Percentiles rank a stretch among this genome's conserved stretches.
Evolutionary conservation across 768 basidiomycete genomes (phyloP).

Genomic region (Suillus ampliporus): DNA sequence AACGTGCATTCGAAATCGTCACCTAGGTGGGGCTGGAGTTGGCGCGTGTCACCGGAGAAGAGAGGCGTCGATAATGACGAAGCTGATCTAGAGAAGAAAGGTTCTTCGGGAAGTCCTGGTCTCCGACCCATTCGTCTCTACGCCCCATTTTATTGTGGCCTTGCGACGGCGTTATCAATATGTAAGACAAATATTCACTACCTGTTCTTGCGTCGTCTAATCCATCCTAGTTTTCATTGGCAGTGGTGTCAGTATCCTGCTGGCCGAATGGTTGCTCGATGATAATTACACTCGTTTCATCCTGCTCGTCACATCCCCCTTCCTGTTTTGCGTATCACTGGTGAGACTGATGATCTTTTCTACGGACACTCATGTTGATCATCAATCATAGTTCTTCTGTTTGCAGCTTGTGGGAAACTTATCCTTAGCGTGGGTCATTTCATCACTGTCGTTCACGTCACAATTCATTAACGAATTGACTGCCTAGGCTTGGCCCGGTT

Average conservation of each 20-base stretch:
- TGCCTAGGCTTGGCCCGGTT: slow-evolving; percentile 73
- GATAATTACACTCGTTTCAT: slow-evolving; percentile 63
- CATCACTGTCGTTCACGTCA: slow-evolving; percentile 7
- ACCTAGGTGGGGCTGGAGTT: slow-evolving; percentile 45
- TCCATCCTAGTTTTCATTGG: slow-evolving; percentile 66
- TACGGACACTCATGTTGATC: slow-evolving; percentile 15
- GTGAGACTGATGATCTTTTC: slow-evolving; percentile 44
- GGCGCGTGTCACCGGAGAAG: slow-evolving; percentile 47
- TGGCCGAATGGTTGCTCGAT: slow-evolving; percentile 77
- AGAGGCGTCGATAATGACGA: slow-evolving; percentile 1
- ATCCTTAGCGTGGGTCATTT: slow-evolving; percentile 57
- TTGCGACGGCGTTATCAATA: slow-evolving; percentile 63
- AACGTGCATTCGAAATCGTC: background rate
- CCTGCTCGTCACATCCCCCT: slow-evolving; percentile 66
- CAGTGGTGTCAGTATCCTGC: slow-evolving; percentile 58
- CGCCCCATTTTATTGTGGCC: slow-evolving; percentile 74
- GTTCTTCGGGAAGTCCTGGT: slow-evolving; percentile 24
- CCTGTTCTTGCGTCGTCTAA: slow-evolving; percentile 13
- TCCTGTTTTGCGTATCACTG: slow-evolving; percentile 76
- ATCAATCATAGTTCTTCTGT: slow-evolving; percentile 63
- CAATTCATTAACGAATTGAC: slow-evolving; percentile 7
- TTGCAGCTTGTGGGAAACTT: slow-evolving; percentile 70
- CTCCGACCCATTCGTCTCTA: slow-evolving; percentile 63
- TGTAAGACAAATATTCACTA: slow-evolving; percentile 50
- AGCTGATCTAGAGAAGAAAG: slow-evolving; percentile 63